Conservation (phyloP, 2,329 filamentous ascomycete genomes). For the Pseudopithomyces chartarum region DNA sequence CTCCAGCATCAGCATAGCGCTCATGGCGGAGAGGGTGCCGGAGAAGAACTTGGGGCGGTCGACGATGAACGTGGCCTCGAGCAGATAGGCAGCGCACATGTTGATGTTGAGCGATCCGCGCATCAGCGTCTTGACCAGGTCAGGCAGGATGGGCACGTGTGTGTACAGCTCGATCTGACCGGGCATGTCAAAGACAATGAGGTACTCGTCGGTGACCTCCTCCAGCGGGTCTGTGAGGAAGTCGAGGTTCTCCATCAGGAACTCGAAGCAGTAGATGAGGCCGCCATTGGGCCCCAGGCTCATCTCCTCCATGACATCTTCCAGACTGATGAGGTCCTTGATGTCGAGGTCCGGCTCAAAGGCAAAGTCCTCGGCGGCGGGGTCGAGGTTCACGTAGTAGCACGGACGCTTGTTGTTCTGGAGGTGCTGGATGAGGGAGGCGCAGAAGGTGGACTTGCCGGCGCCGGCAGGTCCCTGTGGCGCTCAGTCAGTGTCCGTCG, state of each 20-base stretch:
- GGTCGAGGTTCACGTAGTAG: conserved; percentile 98
- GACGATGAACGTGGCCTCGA: conserved; percentile 94
- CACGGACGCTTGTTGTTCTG: conserved; percentile 88
- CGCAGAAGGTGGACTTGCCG: conserved; percentile 97
- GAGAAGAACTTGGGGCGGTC: conserved; percentile 98
- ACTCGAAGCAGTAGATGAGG: conserved; percentile 96
- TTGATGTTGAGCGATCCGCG: conserved; percentile 85
- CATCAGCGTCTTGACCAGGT: conserved; percentile 80
- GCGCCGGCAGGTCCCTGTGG: conserved; percentile 80
- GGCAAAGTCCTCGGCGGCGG: conserved; percentile 89
- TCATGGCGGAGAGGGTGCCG: conserved; percentile 94
- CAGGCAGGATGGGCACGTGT: conserved; percentile 89
- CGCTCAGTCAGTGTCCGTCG: not conserved
- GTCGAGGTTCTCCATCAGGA: conserved; percentile 91
- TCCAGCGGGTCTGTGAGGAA: conserved; percentile 87
- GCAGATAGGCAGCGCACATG: conserved; percentile 89
- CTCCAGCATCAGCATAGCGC: conserved; percentile 98
- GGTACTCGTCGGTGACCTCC: conserved; percentile 86
- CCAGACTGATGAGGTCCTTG: conserved; percentile 89
- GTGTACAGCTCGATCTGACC: conserved; percentile 99
- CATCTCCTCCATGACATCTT: conserved; percentile 97
- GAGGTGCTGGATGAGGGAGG: conserved; percentile 89
- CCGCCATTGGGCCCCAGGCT: conserved; percentile 89
- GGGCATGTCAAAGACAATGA: conserved; percentile 98
- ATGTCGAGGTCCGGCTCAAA: conserved; percentile 94